phyloP scores from a whole-genome alignment of 2,329 filamentous ascomycete species.

The Ophidiomyces ophidiicola region DNA sequence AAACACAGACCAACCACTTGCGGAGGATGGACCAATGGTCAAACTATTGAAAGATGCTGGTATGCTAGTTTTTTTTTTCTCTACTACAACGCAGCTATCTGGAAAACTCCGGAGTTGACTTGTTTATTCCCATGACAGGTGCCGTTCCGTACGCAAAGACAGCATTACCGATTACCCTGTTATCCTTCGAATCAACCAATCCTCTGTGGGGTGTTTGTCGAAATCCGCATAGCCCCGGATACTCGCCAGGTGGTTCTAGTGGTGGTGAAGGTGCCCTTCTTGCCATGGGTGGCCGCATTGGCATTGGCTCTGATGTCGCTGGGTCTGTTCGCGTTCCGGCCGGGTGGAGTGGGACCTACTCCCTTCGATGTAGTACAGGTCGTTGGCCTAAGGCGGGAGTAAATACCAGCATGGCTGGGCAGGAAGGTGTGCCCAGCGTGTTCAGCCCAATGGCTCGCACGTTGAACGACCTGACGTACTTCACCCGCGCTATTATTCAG shows the following conservation, averaged over 20 bases:
- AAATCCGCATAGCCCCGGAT: constrained; percentile 73
- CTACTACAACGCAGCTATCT: neutral
- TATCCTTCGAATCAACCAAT: constrained; percentile 73
- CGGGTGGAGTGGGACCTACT: constrained; percentile 82
- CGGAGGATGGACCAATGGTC: constrained; percentile 59
- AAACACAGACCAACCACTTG: constrained; percentile 54
- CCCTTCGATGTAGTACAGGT: constrained; percentile 73
- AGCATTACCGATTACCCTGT: constrained; percentile 70
- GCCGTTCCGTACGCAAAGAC: constrained; percentile 91
- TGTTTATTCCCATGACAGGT: constrained; percentile 31
- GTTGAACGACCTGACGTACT: constrained; percentile 69
- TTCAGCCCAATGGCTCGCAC: constrained; percentile 90
- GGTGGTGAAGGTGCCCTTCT: constrained; percentile 74
- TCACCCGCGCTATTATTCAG: constrained; percentile 61
- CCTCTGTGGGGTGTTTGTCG: constrained; percentile 69
- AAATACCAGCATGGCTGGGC: constrained; percentile 78
- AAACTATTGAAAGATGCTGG: constrained; percentile 70
- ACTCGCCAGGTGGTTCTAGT: constrained; percentile 80
- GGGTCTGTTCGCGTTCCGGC: constrained; percentile 78
- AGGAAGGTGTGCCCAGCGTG: constrained; percentile 78
- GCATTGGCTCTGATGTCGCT: constrained; percentile 81
- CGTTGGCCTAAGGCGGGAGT: constrained; percentile 80
- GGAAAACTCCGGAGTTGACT: neutral
- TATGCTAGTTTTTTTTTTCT: constrained; percentile 16
- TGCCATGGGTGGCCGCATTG: constrained; percentile 70